Conservation (phyloP, 192 early-diverging fungal genomes). For the Coemansia sp. region DNA sequence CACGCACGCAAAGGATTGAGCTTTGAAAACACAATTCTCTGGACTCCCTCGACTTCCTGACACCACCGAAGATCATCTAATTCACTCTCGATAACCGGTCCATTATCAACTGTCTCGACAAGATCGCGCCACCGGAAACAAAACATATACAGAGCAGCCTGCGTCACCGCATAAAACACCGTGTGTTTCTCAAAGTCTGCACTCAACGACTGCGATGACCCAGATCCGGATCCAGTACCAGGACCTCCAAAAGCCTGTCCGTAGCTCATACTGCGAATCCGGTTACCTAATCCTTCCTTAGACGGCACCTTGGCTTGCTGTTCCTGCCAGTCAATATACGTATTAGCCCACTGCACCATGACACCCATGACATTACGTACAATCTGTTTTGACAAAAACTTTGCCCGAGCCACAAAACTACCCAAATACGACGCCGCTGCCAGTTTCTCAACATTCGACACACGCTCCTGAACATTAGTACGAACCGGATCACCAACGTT, state of each 20-base stretch:
- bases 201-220: background rate
- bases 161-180: constrained; percentile 84
- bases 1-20: constrained; percentile 81
- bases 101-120: constrained; percentile 41
- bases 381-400: constrained; percentile 63
- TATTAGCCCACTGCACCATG: constrained; percentile 65
- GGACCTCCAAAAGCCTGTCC: background rate
- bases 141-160: constrained; percentile 90
- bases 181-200: constrained; percentile 65
- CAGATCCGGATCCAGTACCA: background rate
- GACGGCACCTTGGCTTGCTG: constrained; percentile 14
- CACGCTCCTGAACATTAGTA: constrained; percentile 47
- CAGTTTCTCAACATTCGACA: constrained; percentile 68
- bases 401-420: constrained; percentile 85
- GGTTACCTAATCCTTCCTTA: background rate
- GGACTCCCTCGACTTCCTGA: constrained; percentile 63
- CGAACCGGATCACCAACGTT: constrained; percentile 52
- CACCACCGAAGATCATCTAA: constrained; percentile 59
- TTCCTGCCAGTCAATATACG: constrained; percentile 72
- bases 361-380: constrained; percentile 70
- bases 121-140: constrained; percentile 93
- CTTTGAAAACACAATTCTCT: constrained; percentile 71
- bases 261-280: constrained; percentile 6
- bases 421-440: constrained; percentile 82
- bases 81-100: constrained; percentile 32